phyloP scores from a whole-genome alignment of 1,139 yeast genomes.

The Scheffersomyces insectosa region DNA sequence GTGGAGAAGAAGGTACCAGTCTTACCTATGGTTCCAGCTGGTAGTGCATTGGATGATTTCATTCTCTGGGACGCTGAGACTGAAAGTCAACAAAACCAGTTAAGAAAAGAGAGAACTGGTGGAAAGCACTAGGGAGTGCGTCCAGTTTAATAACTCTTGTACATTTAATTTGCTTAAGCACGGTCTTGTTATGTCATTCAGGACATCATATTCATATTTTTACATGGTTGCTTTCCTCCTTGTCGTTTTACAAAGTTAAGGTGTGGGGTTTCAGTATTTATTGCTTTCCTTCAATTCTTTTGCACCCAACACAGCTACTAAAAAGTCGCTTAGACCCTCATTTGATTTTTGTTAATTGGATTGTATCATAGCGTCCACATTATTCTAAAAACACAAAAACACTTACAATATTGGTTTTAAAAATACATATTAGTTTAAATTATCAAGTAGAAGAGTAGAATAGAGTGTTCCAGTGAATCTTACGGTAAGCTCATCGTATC shows the following conservation, averaged over 20 bases:
- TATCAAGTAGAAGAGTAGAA: too few relatives aligned
- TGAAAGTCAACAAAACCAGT: slow-evolving; percentile 70
- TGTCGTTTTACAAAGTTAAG: too few relatives aligned
- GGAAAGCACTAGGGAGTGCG: slow-evolving; percentile 41
- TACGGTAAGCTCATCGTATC: too few relatives aligned
- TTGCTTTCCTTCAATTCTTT: slow-evolving; percentile 1
- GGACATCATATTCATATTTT: not conserved
- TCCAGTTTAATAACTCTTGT: not conserved
- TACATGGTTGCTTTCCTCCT: too few relatives aligned
- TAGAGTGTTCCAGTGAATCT: too few relatives aligned
- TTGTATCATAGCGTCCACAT: too few relatives aligned
- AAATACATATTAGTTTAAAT: too few relatives aligned
- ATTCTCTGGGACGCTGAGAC: slow-evolving; percentile 80
- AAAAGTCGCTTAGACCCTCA: not conserved
- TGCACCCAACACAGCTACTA: not conserved
- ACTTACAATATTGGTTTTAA: too few relatives aligned
- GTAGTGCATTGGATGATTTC: slow-evolving; percentile 91
- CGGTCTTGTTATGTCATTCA: not conserved
- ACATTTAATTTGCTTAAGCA: not conserved
- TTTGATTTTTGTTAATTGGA: not conserved
- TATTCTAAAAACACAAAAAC: too few relatives aligned
- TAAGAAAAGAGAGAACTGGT: slow-evolving; percentile 60
- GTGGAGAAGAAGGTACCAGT: slow-evolving; percentile 98
- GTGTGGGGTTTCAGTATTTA: not conserved
- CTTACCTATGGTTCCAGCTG: slow-evolving; percentile 97